These are phyloP conservation scores for Primulina tabacum DNA, from an alignment of 257 asterid species.

Conservation along the genomic window DNA sequence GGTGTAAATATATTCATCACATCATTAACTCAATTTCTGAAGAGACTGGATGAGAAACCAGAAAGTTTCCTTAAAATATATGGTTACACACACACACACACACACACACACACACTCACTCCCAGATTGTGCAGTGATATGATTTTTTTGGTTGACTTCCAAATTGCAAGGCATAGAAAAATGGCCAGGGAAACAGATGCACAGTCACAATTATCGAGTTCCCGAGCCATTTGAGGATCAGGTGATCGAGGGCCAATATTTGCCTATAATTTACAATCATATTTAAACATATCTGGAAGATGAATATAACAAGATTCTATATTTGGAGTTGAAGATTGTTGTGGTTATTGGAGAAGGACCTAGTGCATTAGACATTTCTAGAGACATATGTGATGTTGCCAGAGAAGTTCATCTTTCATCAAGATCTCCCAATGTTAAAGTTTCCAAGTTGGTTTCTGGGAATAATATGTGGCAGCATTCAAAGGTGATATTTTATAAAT, in stretches of 20 bases:
- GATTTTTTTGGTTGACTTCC: too few relatives aligned
- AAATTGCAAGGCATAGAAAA: slow-evolving; percentile 39
- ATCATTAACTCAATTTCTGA: too few relatives aligned
- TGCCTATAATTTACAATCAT: neutral
- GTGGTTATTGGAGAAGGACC: slow-evolving; percentile 63
- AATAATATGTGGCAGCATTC: slow-evolving; percentile 39
- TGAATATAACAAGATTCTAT: neutral
- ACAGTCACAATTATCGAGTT: slow-evolving; percentile 61
- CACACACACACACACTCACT: too few relatives aligned
- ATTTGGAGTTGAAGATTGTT: slow-evolving; percentile 41
- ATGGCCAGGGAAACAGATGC: slow-evolving; percentile 71
- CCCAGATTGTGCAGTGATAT: too few relatives aligned
- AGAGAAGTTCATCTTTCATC: slow-evolving; percentile 63
- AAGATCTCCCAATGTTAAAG: slow-evolving; percentile 29
- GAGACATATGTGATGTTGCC: slow-evolving; percentile 45
- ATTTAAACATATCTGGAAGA: neutral
- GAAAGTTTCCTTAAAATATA: neutral
- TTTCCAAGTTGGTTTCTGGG: slow-evolving; percentile 29
- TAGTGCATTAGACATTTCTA: slow-evolving; percentile 52
- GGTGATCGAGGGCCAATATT: slow-evolving; percentile 27
- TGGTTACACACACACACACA: too few relatives aligned
- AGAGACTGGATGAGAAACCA: too few relatives aligned
- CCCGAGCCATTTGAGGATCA: slow-evolving; percentile 49
- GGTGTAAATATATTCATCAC: too few relatives aligned
- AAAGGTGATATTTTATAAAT: slow-evolving; percentile 16